phyloP scores from a whole-genome alignment of 2,329 filamentous ascomycete species.

The Alternaria longipes region DNA sequence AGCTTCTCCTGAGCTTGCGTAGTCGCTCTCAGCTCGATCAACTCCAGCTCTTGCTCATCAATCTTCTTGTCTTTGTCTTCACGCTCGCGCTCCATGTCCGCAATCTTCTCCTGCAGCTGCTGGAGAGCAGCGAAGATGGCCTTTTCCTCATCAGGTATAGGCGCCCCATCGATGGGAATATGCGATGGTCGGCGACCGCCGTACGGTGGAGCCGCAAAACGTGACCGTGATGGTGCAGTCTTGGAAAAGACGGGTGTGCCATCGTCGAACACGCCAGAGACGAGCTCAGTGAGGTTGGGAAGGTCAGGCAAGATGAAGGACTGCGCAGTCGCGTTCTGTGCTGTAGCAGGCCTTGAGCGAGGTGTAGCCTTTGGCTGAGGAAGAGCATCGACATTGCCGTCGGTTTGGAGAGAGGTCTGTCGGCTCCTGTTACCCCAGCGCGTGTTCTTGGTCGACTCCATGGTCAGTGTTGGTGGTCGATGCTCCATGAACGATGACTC shows the following conservation, averaged over 20 bases:
- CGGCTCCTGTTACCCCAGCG: slow-evolving; percentile 61
- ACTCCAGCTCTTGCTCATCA: slow-evolving; percentile 62
- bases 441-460: slow-evolving; percentile 58
- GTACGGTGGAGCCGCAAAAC: slow-evolving; percentile 60
- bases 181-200: slow-evolving; percentile 49
- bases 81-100: slow-evolving; percentile 65
- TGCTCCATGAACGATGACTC: slow-evolving; percentile 63
- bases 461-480: slow-evolving; percentile 56
- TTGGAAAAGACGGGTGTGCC: slow-evolving; percentile 66
- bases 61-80: slow-evolving; percentile 60
- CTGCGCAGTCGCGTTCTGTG: slow-evolving; percentile 62
- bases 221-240: slow-evolving; percentile 60
- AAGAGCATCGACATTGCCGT: slow-evolving; percentile 36
- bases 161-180: slow-evolving; percentile 62
- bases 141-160: slow-evolving; percentile 70
- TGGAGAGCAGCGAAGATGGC: slow-evolving; percentile 69
- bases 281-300: slow-evolving; percentile 68
- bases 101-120: slow-evolving; percentile 66
- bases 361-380: slow-evolving; percentile 32
- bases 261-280: slow-evolving; percentile 66
- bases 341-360: slow-evolving; percentile 52
- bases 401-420: slow-evolving; percentile 54
- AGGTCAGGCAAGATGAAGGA: slow-evolving; percentile 70
- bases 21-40: slow-evolving; percentile 60
- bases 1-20: slow-evolving; percentile 54